Evolutionary conservation across 2,329 filamentous ascomycete genomes (phyloP), one percentile per base, ranked within the genome.

Genomic region (Aureobasidium uvarum): DNA sequence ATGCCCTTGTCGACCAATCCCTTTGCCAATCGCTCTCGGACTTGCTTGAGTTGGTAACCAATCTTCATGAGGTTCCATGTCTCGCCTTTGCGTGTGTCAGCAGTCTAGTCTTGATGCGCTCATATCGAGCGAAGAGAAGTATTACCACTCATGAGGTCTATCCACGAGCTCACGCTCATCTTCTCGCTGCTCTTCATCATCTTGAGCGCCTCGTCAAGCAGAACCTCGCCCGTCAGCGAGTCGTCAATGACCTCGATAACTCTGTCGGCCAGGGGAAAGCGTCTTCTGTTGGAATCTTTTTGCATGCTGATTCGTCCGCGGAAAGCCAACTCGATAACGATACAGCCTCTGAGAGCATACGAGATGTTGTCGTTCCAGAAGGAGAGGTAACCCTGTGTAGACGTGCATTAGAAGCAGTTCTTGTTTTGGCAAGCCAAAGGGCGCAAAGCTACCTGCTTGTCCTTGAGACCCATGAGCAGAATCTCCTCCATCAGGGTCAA

Each of bases 331-430:
- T 99, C 95, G 78, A 98, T 91, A 71, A 99, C 95, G 77, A 99
- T 99, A 80, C 95, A 99, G 75, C 95, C 95, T 77, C 95, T 89
- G 68, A 99, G 85, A 70, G 95, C 95, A 78, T 99, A 99, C 67
- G 93, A 97, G 75, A 99, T 99, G 81, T 99, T 99, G 80, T 99
- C 95, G 80, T 99, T 99, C 95, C 95, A 99, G 80, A 99, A 99
- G 36, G 94, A 98, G 69, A 99, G 87, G 76, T 99, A 98, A 70
- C 95, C 95, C 92, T 96, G 58, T 13, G 36, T 18, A 62, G 5
- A 18, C 25, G 11, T 18, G 5, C 8, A 18, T 65, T 38, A 65
- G 52, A 25, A 43, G 14, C 23, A 38, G n/a, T 54, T 38, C 33
- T 18, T 23, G 20, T 54, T 14, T 16, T 41, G 58, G 45, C 33